Evolutionary conservation across 768 basidiomycete species (phyloP).

Genomic region (Boletus sp.): DNA sequence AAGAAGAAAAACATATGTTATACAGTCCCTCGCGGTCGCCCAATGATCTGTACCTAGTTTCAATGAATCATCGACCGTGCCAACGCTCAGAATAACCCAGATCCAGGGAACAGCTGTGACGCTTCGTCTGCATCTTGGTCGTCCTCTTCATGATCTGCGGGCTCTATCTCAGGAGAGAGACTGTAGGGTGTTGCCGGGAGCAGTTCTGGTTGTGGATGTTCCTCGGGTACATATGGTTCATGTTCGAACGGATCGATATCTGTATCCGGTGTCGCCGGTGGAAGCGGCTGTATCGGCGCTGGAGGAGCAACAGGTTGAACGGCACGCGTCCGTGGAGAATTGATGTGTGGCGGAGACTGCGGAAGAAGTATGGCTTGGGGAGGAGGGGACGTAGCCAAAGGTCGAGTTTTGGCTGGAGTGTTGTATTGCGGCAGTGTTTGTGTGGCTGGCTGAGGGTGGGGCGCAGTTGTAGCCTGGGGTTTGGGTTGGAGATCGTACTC

Average conservation of each 20-base stretch:
- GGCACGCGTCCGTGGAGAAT: constrained; percentile 3
- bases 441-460: constrained; percentile 14
- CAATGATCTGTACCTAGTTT: constrained; percentile 14
- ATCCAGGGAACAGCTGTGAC: constrained; percentile 43
- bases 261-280: constrained; percentile 25
- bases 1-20: constrained; percentile 8
- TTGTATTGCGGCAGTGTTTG: constrained; percentile 12
- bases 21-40: constrained; percentile 9
- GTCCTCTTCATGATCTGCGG: constrained; percentile 20
- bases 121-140: constrained; percentile 29
- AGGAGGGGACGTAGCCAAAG: constrained; percentile 13
- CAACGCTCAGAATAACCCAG: constrained; percentile 37
- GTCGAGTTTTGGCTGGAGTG: constrained; percentile 6
- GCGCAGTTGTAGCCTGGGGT: constrained; percentile 10
- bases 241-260: constrained; percentile 36
- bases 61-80: background rate
- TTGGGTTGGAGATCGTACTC: constrained; percentile 37
- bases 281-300: constrained; percentile 15
- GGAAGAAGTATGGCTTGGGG: constrained; percentile 9
- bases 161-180: constrained; percentile 25
- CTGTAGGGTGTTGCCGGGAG: constrained; percentile 25
- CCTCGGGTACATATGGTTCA: constrained; percentile 28
- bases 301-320: constrained; percentile 8
- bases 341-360: constrained; percentile 1
- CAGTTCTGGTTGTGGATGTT: constrained; percentile 7